Evolutionary conservation across 108 stramenopile genomes (phyloP).

Genomic region (Cyclotella sp.): DNA sequence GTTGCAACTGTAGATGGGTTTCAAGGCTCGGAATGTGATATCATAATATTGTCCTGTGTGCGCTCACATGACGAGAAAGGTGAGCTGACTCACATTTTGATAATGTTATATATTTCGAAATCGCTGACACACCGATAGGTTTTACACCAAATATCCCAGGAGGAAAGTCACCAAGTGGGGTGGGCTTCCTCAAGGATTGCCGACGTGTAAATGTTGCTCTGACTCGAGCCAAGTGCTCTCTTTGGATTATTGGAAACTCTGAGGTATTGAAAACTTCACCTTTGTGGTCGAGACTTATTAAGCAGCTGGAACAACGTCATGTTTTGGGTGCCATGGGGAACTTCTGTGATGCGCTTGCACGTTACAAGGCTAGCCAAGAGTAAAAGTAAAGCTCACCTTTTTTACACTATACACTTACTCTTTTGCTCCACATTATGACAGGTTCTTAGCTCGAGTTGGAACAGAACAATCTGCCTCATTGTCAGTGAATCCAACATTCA

Average conservation of each 20-base stretch:
- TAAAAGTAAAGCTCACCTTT: background rate
- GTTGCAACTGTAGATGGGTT: slow-evolving; percentile 59
- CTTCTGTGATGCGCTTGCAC: slow-evolving; percentile 12
- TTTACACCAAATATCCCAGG: background rate
- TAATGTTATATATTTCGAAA: background rate
- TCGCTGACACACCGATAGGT: background rate
- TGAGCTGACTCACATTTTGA: background rate
- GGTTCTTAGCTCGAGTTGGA: too few species aligned
- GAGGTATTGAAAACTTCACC: slow-evolving; percentile 41
- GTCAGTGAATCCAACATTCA: too few species aligned
- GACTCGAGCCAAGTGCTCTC: slow-evolving; percentile 55
- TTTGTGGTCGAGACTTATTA: slow-evolving; percentile 35
- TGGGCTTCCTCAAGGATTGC: slow-evolving; percentile 63
- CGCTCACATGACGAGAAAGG: slow-evolving; percentile 43
- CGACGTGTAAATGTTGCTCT: slow-evolving; percentile 69
- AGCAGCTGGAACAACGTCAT: background rate
- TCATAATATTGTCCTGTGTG: slow-evolving; percentile 57
- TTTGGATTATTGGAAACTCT: slow-evolving; percentile 64
- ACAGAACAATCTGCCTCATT: too few species aligned
- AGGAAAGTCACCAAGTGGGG: slow-evolving; percentile 7
- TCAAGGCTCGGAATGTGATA: slow-evolving; percentile 56
- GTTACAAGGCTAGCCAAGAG: slow-evolving; percentile 14
- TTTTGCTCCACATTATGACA: too few species aligned
- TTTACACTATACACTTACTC: too few species aligned
- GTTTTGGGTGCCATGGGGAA: background rate